Percentiles rank a stretch among this genome's conserved stretches.
Conservation (phyloP, 345 rosid genomes). For the Eucalyptus marginata region DNA sequence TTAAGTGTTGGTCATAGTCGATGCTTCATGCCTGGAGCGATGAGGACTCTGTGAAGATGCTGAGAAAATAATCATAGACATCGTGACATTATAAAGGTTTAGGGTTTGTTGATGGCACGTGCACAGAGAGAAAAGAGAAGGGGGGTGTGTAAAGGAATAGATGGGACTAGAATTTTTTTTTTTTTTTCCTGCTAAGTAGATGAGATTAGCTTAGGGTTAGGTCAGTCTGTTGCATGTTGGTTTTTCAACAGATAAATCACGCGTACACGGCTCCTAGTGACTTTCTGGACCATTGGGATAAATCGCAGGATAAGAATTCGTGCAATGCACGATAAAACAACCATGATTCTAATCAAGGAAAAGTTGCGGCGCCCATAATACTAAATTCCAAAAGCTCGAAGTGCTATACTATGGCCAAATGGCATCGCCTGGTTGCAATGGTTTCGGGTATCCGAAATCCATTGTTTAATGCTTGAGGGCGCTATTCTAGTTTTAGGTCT, state of each 20-base stretch:
- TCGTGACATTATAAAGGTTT: neutral
- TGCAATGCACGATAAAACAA: neutral
- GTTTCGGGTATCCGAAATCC: neutral
- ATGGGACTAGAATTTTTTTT: neutral
- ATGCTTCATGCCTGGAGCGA: conserved; percentile 25
- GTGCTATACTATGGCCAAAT: neutral
- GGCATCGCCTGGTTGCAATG: neutral
- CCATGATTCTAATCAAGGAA: neutral
- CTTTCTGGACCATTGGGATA: neutral
- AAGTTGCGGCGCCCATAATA: neutral
- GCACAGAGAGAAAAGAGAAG: neutral
- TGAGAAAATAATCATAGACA: conserved; percentile 1
- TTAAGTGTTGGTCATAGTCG: neutral
- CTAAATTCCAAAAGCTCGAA: neutral
- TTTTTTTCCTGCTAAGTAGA: neutral
- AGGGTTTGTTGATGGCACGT: neutral
- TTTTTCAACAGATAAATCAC: neutral
- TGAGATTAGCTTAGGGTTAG: neutral
- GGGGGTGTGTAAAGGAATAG: neutral
- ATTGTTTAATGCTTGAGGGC: neutral
- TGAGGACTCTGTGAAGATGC: conserved; percentile 20
- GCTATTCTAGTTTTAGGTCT: neutral
- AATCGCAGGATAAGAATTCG: neutral
- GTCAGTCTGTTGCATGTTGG: neutral
- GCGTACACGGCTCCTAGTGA: neutral